Base-by-base conservation (phyloP, 2,329 filamentous ascomycete genomes). In the Alternaria hordeiaustralica region DNA sequence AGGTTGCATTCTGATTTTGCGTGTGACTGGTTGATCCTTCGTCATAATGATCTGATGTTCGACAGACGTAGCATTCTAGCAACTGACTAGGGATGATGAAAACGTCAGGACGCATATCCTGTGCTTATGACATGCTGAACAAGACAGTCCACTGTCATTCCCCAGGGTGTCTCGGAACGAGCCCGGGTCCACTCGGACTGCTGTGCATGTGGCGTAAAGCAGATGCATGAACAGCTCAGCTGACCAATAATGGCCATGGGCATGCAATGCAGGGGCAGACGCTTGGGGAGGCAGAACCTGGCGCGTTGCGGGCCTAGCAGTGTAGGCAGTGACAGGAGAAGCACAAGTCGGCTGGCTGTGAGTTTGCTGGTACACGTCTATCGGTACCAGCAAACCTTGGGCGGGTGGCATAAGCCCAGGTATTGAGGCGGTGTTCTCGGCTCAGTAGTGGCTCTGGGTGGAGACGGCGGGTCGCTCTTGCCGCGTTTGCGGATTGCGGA, bases 401-500 rank as follows among this genome's bases (percentile, higher is more conserved):
- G 43, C 18, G 43, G 20, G n/a, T 43, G 21, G 54, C 54, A 56
- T 45, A 21, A 11, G 49, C 25, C 49, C 36, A 30, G n/a, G 21
- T 44, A 26, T 45, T 45, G 54, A 54, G 60, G 55, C 60, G 41
- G 58, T 60, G 57, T 60, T 36, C 43, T 55, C 49, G 49, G 60
- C 60, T 49, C 51, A 51, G 60, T 58, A 55, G 58, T 36, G 61
- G 58, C 58, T 62, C 49, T 46, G 50, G 21, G 59, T 60, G 63
- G 63, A 59, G 60, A 63, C 68, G 59, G 66, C 68, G 70, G 70
- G 66, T 74, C 69, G 64, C 55, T 65, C 61, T 68, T 74, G 67
- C 69, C 70, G 67, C 65, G 59, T 66, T 69, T 64, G 67, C 61
- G 61, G 62, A 69, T 67, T 72, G 70, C 64, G 70, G 69, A 71